Percentiles rank a stretch among this genome's conserved stretches.
Conservation (phyloP, 441 rosid species). For the Croton laevigatus region DNA sequence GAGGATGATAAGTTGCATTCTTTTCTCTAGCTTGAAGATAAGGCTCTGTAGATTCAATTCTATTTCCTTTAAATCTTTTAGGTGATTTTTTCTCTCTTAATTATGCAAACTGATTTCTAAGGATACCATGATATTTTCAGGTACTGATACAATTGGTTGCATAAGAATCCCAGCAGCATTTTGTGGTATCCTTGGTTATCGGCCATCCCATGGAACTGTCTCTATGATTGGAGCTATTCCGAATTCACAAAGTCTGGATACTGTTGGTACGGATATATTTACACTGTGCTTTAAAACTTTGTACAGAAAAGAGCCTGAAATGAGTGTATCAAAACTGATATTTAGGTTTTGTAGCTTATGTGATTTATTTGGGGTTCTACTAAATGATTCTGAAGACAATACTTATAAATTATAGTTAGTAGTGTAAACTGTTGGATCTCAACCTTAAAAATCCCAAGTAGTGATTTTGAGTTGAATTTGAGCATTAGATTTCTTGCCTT, state of each 20-base stretch:
- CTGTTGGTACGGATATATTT: slow-evolving; percentile 57
- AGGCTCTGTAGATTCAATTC: neutral
- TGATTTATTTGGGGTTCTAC: neutral
- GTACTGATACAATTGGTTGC: slow-evolving; percentile 81
- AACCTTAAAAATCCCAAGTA: neutral
- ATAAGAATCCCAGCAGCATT: slow-evolving; percentile 83
- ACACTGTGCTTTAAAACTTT: slow-evolving; percentile 17
- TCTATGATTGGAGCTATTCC: slow-evolving; percentile 74
- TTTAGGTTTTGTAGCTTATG: neutral
- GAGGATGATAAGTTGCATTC: neutral
- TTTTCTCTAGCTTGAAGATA: neutral
- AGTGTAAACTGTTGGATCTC: neutral
- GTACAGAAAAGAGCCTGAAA: neutral
- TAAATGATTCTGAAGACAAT: neutral
- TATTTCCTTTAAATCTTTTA: neutral
- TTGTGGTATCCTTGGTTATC: slow-evolving; percentile 81
- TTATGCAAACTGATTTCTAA: slow-evolving; percentile 4
- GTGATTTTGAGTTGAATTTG: neutral
- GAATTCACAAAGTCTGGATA: slow-evolving; percentile 81
- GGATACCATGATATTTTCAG: slow-evolving; percentile 37
- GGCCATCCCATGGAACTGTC: slow-evolving; percentile 87
- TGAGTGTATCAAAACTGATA: neutral
- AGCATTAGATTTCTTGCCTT: neutral
- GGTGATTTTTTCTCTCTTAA: neutral
- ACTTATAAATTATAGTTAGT: too few species aligned